Percentiles rank a stretch among this genome's conserved stretches.
Evolutionary conservation across 352 stramenopile genomes (phyloP).

Genomic region (Phytophthora boehmeriae): DNA sequence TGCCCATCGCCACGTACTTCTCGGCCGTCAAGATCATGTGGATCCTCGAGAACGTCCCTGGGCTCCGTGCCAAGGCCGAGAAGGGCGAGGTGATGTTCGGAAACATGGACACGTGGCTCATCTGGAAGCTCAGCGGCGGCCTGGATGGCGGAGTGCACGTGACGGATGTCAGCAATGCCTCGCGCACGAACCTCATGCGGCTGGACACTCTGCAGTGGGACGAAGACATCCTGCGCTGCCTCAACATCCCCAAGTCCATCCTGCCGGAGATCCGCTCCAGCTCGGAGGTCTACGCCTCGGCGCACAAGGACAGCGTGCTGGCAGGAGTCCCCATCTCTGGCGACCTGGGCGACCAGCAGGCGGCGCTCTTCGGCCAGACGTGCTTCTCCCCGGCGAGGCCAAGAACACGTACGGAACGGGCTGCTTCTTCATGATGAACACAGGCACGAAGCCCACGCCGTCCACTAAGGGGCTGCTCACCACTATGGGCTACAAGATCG

Average conservation of each 20-base stretch:
- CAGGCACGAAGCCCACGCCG: conserved; percentile 86
- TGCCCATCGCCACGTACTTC: conserved; percentile 98
- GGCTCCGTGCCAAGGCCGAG: conserved; percentile 87
- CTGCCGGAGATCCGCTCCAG: conserved; percentile 94
- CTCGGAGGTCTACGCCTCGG: conserved; percentile 85
- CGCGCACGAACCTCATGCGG: conserved; percentile 95
- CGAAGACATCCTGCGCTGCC: conserved; percentile 78
- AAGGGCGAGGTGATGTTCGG: conserved; percentile 93
- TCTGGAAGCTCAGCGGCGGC: conserved; percentile 94
- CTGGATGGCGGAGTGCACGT: conserved; percentile 89
- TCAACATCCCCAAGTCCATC: conserved; percentile 87
- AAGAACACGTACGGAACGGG: conserved; percentile 99
- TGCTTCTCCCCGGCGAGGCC: conserved; percentile 95
- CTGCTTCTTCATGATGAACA: conserved; percentile 99
- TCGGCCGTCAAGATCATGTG: conserved; percentile 98
- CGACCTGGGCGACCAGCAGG: conserved; percentile 97
- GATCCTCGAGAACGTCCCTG: conserved; percentile 95
- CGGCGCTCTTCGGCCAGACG: conserved; percentile 97
- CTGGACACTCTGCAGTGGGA: conserved; percentile 93
- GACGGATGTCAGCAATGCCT: conserved; percentile 99
- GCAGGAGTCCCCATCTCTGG: conserved; percentile 90
- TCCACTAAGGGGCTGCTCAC: conserved; percentile 96
- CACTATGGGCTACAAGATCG: conserved; percentile 90
- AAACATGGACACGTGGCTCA: conserved; percentile 98
- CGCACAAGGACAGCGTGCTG: conserved; percentile 63